Percentiles rank a stretch among this genome's conserved stretches.
phyloP scores from a whole-genome alignment of 1,139 yeast genomes.

The Sugiyamaella pinicola region DNA sequence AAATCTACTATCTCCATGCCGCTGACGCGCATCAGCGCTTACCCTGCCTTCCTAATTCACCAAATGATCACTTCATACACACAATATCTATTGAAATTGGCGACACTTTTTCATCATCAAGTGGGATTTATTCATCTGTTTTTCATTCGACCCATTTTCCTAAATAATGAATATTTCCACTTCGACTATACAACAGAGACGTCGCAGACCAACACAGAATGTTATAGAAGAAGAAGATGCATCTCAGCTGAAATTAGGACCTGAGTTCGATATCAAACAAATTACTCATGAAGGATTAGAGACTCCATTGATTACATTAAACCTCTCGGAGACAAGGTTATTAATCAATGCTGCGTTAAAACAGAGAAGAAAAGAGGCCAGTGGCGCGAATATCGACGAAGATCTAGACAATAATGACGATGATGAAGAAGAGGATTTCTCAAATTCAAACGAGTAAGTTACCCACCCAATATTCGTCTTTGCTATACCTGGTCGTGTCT shows the following conservation, averaged over 20 bases:
- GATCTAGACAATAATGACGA: slow-evolving; percentile 43
- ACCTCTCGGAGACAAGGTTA: slow-evolving; percentile 85
- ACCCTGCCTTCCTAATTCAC: slow-evolving; percentile 7
- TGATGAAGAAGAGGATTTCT: slow-evolving; percentile 45
- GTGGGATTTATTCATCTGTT: slow-evolving; percentile 1
- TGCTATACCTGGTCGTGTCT: too few species aligned
- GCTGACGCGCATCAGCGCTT: slow-evolving; percentile 1
- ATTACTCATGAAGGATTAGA: slow-evolving; percentile 77
- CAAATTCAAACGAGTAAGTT: slow-evolving; percentile 47
- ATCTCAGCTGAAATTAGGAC: slow-evolving; percentile 80
- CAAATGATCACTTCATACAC: neutral
- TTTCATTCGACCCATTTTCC: neutral
- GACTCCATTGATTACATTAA: slow-evolving; percentile 78
- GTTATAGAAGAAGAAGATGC: slow-evolving; percentile 79
- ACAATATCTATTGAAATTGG: neutral
- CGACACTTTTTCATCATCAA: slow-evolving; percentile 12
- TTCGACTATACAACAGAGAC: slow-evolving; percentile 80
- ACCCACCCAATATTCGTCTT: slow-evolving; percentile 27
- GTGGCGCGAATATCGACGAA: slow-evolving; percentile 45
- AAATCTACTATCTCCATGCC: too few species aligned
- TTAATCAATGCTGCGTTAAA: slow-evolving; percentile 87
- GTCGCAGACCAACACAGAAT: slow-evolving; percentile 69
- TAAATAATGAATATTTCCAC: slow-evolving; percentile 78
- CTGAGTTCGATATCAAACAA: slow-evolving; percentile 84
- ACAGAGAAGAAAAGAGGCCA: slow-evolving; percentile 65